Evolutionary conservation across 805 yeast genomes (phyloP), one percentile per base, ranked within the genome.

Genomic region (Tetrapisispora fleetii): DNA sequence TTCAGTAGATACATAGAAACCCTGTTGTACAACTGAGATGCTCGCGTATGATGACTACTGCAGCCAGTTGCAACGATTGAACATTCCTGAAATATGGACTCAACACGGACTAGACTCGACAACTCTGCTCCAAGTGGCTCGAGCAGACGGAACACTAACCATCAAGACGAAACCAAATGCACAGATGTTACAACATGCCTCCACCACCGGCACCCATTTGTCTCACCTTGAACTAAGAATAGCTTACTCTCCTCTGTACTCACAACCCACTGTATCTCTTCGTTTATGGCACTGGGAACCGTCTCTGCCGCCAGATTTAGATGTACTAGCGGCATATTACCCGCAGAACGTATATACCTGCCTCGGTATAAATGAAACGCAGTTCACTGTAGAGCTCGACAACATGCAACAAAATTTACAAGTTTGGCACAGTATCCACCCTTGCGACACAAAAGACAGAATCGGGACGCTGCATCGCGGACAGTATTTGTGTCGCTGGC

Each of bases 391-490:
- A 11, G 35, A 6, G 14, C 10, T 38, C 11, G 14, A 13, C 2
- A 4, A 24, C n/a, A 22, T 38, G 13, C 30, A 38, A 16, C 21
- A 14, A 14, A 16, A 24, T 6, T 11, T 22, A 14, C 45, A 21
- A 52, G 50, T 54, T 11, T 63, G 64, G 64, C 59, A 55, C 40
- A 47, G 50, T 19, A 37, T 62, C 13, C 65, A 63, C 47, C 52
- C 57, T 28, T 64, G 68, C 43, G 66, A 63, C 45, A 62, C 67
- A 2, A 49, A 52, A 4, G 52, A 48, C 11, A 57, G 60, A 16
- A 52, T 62, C 2, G 65, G 65, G 1, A 48, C 48, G 14, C 35
- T 50, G 22, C 35, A 36, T 18, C 28, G 17, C 8, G 42, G 48
- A 11, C 43, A 42, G 14, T 64, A 64, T 45, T 37, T 64, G 9